Percentiles rank a stretch among this genome's conserved stretches.
Conservation (phyloP, 2,329 filamentous ascomycete genomes). For the Pseudocercospora musae region DNA sequence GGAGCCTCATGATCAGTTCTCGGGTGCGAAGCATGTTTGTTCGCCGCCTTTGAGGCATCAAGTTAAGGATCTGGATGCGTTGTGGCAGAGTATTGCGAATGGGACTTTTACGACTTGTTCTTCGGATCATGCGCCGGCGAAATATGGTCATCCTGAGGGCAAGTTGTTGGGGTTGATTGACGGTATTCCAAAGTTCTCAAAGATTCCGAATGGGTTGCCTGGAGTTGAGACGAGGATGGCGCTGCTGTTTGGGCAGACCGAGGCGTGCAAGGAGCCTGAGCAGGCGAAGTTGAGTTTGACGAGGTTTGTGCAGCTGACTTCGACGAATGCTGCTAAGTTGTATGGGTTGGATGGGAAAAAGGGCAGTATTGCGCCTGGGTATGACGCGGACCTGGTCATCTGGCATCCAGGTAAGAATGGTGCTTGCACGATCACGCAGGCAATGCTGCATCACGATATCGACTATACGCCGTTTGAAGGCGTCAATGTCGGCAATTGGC, state of each 20-base stretch:
- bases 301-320: constrained; percentile 45
- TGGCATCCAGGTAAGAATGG: constrained; percentile 38
- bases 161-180: constrained; percentile 40
- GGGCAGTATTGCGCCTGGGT: constrained; percentile 42
- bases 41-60: constrained; percentile 35
- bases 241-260: constrained; percentile 38
- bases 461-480: constrained; percentile 64
- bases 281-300: constrained; percentile 33
- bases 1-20: constrained; percentile 35
- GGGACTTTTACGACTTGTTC: constrained; percentile 37
- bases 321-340: constrained; percentile 44
- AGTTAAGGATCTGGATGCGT: constrained; percentile 32
- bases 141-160: constrained; percentile 38
- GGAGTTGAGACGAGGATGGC: constrained; percentile 44
- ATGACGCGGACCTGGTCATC: constrained; percentile 45
- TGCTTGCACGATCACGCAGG: constrained; percentile 36
- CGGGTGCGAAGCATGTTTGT: constrained; percentile 38
- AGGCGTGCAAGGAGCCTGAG: constrained; percentile 27
- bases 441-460: constrained; percentile 57
- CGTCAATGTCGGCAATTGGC: constrained; percentile 57
- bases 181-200: constrained; percentile 38
- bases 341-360: constrained; percentile 43
- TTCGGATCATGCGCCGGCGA: constrained; percentile 40
- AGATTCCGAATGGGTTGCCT: constrained; percentile 45
- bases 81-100: constrained; percentile 37